Base-by-base conservation (phyloP, 208 protist genomes). In the Leishmania mexicana region DNA sequence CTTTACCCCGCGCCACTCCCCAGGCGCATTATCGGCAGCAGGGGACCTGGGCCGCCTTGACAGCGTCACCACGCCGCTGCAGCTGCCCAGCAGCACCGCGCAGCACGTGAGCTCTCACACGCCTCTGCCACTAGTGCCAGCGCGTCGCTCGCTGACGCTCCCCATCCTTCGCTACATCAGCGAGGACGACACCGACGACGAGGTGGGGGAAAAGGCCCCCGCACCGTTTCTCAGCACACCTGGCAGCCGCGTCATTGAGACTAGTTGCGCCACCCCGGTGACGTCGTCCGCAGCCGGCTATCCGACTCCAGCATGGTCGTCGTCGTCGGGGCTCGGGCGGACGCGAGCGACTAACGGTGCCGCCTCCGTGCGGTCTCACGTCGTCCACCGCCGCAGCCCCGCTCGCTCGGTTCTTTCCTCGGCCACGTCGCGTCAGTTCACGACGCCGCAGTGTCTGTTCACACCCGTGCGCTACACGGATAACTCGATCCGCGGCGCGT, bases 401-500 rank as follows among this genome's bases (percentile, higher is more conserved):
- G 21, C 35, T 31, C 58, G 17, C 17, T 54, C 53, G 24, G 42
- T 58, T n/a, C 40, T 78, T 40, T 58, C 31, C 6, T 76, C 53
- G 19, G 19, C 38, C 75, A 31, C 28, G 4, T 8, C 38, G 40
- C 62, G 83, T 51, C 78, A 68, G 54, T 13, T 74, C 3, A n/a
- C 58, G 15, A 58, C 83, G 7, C 65, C 78, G 19, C 72, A 75
- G 49, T 38, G 40, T 15, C 58, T 85, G 58, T 54, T 51, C 17
- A 85, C 83, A 15, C 83, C 83, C 15, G 83, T 85, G n/a, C 78
- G 65, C 13, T 72, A 81, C 62, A n/a, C 68, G 13, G 83, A 85
- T n/a, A 82, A 81, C 65, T 65, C 78, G 13, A 74, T 85, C 7
- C 83, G 70, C 65, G 72, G 76, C 64, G 67, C 54, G 21, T 58